Evolutionary conservation across 1,139 yeast genomes (phyloP).

Genomic region (Sugiyamaella sp.): DNA sequence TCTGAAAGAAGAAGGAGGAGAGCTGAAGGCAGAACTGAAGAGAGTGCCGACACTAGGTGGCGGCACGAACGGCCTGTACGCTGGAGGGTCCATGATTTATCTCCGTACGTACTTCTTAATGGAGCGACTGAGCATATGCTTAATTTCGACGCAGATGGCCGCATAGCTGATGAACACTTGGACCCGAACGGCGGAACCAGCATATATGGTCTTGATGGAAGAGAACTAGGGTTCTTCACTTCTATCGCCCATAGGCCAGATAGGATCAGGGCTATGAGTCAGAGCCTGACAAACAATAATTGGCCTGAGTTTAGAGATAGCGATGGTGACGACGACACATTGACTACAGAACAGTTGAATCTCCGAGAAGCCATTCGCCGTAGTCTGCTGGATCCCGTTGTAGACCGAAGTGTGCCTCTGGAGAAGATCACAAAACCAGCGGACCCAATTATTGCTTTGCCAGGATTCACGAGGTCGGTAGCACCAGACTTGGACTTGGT

Average conservation of each 20-base stretch:
- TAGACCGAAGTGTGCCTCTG: not conserved
- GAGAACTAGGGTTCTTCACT: not conserved
- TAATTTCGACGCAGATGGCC: not conserved
- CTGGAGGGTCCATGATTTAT: too few species aligned
- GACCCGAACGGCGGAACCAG: not conserved
- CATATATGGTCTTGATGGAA: not conserved
- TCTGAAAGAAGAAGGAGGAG: too few species aligned
- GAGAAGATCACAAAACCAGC: constrained; percentile 26
- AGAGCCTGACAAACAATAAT: too few species aligned
- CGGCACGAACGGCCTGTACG: too few species aligned
- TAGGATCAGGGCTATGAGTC: too few species aligned
- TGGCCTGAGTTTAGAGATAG: too few species aligned
- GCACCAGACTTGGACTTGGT: constrained; percentile 35
- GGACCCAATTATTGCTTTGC: constrained; percentile 26
- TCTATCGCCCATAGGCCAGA: too few species aligned
- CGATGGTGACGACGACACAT: not conserved
- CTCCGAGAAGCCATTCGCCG: constrained; percentile 17
- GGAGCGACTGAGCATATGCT: not conserved
- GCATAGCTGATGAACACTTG: not conserved
- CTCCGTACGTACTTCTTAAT: too few species aligned
- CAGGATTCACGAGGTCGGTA: constrained; percentile 33
- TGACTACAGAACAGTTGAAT: constrained; percentile 5
- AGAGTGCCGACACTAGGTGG: too few species aligned
- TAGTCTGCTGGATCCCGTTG: constrained; percentile 18
- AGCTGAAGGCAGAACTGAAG: too few species aligned